Evolutionary conservation across 75 land plant species (phyloP).

Genomic region (Chamaecyparis obtusa): DNA sequence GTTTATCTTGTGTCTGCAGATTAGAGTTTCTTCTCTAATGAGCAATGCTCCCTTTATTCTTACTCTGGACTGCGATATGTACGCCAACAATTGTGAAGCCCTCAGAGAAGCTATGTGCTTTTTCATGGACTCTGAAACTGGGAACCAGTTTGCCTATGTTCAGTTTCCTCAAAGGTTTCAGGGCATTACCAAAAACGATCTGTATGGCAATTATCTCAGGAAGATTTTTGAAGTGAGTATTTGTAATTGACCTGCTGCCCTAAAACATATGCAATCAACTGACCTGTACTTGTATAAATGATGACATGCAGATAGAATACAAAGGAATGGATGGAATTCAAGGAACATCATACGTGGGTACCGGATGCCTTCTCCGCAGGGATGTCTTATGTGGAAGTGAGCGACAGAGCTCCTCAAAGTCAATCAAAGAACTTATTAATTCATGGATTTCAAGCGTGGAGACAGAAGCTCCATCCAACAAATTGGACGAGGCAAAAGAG

Average conservation of each 20-base stretch:
- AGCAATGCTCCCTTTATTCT: slow-evolving; percentile 58
- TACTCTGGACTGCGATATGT: slow-evolving; percentile 58
- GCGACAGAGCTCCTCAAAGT: neutral
- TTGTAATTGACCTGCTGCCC: neutral
- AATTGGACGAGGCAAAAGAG: slow-evolving; percentile 13
- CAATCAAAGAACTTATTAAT: neutral
- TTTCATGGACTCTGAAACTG: slow-evolving; percentile 11
- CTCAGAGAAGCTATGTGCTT: slow-evolving; percentile 25
- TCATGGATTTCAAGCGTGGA: neutral
- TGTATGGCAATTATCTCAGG: slow-evolving; percentile 20
- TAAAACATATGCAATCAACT: neutral
- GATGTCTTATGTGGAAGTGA: slow-evolving; percentile 28
- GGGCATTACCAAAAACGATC: slow-evolving; percentile 37
- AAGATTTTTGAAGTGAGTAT: slow-evolving; percentile 6
- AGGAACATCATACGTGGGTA: slow-evolving; percentile 32
- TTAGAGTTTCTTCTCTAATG: slow-evolving; percentile 43
- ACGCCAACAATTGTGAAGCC: slow-evolving; percentile 41
- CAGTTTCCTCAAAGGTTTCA: slow-evolving; percentile 37
- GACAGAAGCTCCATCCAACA: too few species aligned
- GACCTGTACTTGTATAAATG: neutral
- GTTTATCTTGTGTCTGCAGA: slow-evolving; percentile 15
- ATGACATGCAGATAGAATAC: slow-evolving; percentile 19
- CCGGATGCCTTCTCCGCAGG: slow-evolving; percentile 48
- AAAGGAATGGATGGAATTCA: slow-evolving; percentile 29
- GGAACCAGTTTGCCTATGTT: slow-evolving; percentile 29